Evolutionary conservation across 164 flowering plant genomes (phyloP).

Genomic region (Buxus sempervirens): DNA sequence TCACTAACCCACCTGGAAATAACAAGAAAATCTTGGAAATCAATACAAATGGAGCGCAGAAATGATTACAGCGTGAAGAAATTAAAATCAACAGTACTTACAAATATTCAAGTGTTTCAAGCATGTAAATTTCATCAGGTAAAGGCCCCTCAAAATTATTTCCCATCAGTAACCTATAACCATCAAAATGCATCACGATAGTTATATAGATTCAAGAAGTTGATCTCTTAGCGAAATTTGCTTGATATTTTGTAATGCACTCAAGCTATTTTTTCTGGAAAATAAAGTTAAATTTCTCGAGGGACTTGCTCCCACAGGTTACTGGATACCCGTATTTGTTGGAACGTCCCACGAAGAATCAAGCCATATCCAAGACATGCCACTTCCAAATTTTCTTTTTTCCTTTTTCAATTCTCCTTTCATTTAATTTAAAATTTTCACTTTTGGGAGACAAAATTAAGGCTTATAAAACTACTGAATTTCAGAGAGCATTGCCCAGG

Average conservation of each 20-base stretch:
- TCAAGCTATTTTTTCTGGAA: background rate
- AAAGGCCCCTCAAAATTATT: slow-evolving; percentile 3
- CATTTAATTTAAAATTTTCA: no score
- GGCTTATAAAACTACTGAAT: background rate
- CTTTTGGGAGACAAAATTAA: background rate
- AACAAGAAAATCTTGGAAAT: background rate
- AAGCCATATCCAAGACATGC: background rate
- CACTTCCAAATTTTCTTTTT: no score
- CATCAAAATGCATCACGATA: background rate
- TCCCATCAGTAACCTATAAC: background rate
- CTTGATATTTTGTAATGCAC: background rate
- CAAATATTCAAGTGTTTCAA: background rate
- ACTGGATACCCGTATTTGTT: no score
- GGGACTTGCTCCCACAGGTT: no score
- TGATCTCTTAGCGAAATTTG: background rate
- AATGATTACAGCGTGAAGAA: background rate
- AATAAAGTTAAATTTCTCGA: no score
- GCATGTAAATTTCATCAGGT: background rate
- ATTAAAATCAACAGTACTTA: background rate
- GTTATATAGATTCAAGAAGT: background rate
- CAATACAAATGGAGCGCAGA: background rate
- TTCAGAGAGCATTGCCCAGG: background rate
- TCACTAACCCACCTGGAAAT: slow-evolving; percentile 3
- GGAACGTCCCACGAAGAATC: background rate
- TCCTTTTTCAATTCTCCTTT: no score